Conservation (phyloP, 768 basidiomycete genomes). For the Tubosaeta brunneosetosa region DNA sequence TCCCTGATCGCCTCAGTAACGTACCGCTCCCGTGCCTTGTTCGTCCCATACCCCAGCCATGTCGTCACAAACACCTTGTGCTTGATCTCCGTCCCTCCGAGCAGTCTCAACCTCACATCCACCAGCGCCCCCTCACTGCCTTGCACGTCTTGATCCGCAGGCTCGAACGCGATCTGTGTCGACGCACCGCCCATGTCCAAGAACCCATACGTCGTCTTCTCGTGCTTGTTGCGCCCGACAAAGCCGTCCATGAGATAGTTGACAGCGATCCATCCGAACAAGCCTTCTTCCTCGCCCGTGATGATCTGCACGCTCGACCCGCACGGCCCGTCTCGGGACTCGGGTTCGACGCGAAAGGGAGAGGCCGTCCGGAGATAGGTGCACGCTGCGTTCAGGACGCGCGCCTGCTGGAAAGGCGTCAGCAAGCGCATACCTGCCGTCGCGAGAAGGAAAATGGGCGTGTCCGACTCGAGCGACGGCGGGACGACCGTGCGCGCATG, state of each 20-base stretch:
- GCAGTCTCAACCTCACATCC: slow-evolving; percentile 73
- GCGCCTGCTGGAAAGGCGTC: slow-evolving; percentile 58
- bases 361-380: slow-evolving; percentile 70
- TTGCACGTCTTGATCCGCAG: slow-evolving; percentile 51
- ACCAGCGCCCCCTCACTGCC: slow-evolving; percentile 54
- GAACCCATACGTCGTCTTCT: slow-evolving; percentile 90
- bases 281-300: slow-evolving; percentile 95
- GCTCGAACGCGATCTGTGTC: slow-evolving; percentile 98
- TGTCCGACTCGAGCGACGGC: slow-evolving; percentile 76
- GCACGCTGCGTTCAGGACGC: slow-evolving; percentile 75
- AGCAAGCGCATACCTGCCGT: slow-evolving; percentile 97
- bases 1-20: slow-evolving; percentile 61
- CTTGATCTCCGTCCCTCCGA: slow-evolving; percentile 81
- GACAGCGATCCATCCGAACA: slow-evolving; percentile 98
- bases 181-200: slow-evolving; percentile 99
- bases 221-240: slow-evolving; percentile 37
- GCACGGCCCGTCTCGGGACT: slow-evolving; percentile 72
- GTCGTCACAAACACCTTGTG: slow-evolving; percentile 97
- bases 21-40: slow-evolving; percentile 93
- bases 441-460: slow-evolving; percentile 90
- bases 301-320: slow-evolving; percentile 93
- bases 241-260: slow-evolving; percentile 99
- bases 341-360: slow-evolving; percentile 67
- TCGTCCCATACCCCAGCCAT: slow-evolving; percentile 98
- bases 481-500: slow-evolving; percentile 84